A percentile compares a stretch with the other conserved stretches of the same genome.
These are phyloP conservation scores for Medicago ruthenica DNA, from an alignment of 306 rosid genomes.

Conservation along the genomic window DNA sequence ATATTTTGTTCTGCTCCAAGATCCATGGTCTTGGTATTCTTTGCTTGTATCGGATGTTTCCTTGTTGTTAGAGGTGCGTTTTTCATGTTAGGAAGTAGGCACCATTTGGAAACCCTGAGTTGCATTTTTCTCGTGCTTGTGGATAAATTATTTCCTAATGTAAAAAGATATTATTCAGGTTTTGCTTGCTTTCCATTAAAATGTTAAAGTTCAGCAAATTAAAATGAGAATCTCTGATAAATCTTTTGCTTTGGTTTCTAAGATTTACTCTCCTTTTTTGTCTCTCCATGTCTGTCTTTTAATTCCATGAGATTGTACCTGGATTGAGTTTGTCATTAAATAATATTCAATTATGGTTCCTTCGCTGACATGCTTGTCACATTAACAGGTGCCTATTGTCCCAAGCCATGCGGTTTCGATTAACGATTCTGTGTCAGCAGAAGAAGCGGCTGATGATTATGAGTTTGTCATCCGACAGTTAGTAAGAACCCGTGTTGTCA, in stretches of 20 bases:
- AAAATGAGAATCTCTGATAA: background rate
- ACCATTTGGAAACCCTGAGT: conserved; percentile 26
- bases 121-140: conserved; percentile 20
- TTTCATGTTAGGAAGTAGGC: background rate
- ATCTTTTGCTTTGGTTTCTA: conserved; percentile 24
- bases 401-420: conserved; percentile 91
- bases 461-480: conserved; percentile 89
- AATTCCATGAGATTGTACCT: conserved; percentile 18
- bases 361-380: conserved; percentile 41
- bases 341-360: conserved; percentile 16
- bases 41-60: conserved; percentile 9
- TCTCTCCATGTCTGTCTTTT: conserved; percentile 24
- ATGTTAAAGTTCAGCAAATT: conserved; percentile 6
- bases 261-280: conserved; percentile 11
- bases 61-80: conserved; percentile 25
- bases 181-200: conserved; percentile 32
- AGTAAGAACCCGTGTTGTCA: conserved; percentile 82
- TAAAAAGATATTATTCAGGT: conserved; percentile 1
- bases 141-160: conserved; percentile 11
- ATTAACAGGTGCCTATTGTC: conserved; percentile 80
- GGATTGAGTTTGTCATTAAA: conserved; percentile 1
- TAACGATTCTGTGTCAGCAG: conserved; percentile 88
- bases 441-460: conserved; percentile 91
- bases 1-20: conserved; percentile 17
- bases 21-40: conserved; percentile 11